These are phyloP conservation scores for Luvunga scandens DNA, from an alignment of 345 rosid genomes.

Conservation along the genomic window DNA sequence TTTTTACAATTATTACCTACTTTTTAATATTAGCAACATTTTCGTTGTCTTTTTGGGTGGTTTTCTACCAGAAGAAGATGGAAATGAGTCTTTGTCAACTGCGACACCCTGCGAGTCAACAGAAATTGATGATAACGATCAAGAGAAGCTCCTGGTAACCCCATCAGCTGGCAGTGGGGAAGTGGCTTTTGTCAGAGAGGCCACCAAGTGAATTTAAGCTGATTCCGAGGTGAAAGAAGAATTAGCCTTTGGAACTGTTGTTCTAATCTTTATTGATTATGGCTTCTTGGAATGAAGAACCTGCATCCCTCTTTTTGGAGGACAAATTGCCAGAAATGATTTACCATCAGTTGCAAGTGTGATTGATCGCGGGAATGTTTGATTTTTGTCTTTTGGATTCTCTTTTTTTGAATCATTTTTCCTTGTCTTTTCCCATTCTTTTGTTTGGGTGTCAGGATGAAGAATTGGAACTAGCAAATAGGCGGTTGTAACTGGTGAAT, in stretches of 20 bases:
- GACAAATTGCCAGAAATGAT: not conserved
- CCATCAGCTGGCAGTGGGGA: slow-evolving; percentile 31
- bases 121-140: slow-evolving; percentile 50
- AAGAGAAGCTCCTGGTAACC: slow-evolving; percentile 50
- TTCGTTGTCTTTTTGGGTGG: slow-evolving; percentile 6
- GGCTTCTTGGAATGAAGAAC: not conserved
- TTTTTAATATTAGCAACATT: not conserved
- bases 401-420: not conserved
- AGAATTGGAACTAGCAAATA: slow-evolving; percentile 3
- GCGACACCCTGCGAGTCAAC: slow-evolving; percentile 35
- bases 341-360: not conserved
- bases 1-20: not conserved
- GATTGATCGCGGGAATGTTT: slow-evolving; percentile 16
- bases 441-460: slow-evolving; percentile 2
- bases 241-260: not conserved
- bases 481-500: slow-evolving; percentile 10
- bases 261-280: not conserved
- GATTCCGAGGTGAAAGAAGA: not conserved
- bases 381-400: not conserved
- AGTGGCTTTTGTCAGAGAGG: slow-evolving; percentile 56
- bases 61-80: slow-evolving; percentile 42
- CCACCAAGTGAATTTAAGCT: slow-evolving; percentile 16
- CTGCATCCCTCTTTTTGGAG: not conserved
- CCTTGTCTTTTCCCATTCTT: not conserved
- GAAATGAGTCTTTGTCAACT: slow-evolving; percentile 39